phyloP scores from a whole-genome alignment of 2,329 filamentous ascomycete species.

The Phialemonium atrogriseum region DNA sequence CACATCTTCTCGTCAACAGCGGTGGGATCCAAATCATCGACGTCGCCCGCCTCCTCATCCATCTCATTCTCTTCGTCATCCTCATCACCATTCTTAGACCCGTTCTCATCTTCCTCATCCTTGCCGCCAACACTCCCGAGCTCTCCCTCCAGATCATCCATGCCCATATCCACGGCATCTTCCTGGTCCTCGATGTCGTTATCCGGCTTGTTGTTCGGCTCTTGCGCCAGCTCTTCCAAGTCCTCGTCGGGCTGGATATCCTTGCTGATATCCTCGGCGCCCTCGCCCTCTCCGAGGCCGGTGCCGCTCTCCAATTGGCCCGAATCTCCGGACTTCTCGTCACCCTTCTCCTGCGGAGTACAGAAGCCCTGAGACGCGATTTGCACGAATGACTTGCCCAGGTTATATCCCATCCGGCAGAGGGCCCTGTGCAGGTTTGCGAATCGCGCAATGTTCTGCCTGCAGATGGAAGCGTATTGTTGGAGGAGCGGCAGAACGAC shows the following conservation, averaged over 20 bases:
- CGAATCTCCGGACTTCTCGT: slow-evolving; percentile 58
- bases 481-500: slow-evolving; percentile 62
- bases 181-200: slow-evolving; percentile 70
- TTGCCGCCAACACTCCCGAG: slow-evolving; percentile 57
- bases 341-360: slow-evolving; percentile 72
- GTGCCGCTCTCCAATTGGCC: slow-evolving; percentile 86
- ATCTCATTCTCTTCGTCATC: slow-evolving; percentile 65
- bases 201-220: slow-evolving; percentile 58
- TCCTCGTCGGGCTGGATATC: slow-evolving; percentile 93
- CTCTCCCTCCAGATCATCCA: slow-evolving; percentile 85
- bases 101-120: slow-evolving; percentile 52
- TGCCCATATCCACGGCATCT: slow-evolving; percentile 85
- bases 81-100: slow-evolving; percentile 53
- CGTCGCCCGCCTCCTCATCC: slow-evolving; percentile 83
- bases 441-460: slow-evolving; percentile 49
- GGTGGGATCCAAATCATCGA: slow-evolving; percentile 81
- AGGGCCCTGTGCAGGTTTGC: slow-evolving; percentile 59
- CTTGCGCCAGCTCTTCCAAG: slow-evolving; percentile 80
- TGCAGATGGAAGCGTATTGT: slow-evolving; percentile 60
- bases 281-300: slow-evolving; percentile 89
- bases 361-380: slow-evolving; percentile 86
- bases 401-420: slow-evolving; percentile 64
- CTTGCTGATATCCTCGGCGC: slow-evolving; percentile 95
- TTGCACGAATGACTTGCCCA: slow-evolving; percentile 70
- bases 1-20: slow-evolving; percentile 98